Base-by-base conservation (phyloP, 306 rosid genomes). In the Arachis hypogaea region DNA sequence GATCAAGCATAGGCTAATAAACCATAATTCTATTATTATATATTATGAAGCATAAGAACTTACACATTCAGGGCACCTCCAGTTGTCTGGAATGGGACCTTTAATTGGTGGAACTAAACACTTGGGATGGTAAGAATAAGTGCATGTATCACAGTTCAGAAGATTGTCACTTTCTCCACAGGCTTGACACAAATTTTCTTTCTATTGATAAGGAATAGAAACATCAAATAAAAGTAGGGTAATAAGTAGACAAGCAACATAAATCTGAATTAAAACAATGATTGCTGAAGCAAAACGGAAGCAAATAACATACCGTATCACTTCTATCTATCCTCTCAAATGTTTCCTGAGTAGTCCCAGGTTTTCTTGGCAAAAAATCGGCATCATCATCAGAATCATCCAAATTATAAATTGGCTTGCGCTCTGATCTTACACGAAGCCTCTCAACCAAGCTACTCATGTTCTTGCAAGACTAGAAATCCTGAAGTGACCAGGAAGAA, bases 41-140 rank as follows among this genome's bases (percentile, higher is more conserved):
- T 67, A 66, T 59, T 16, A 74, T 66, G 28, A 69, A 58, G 77
- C 12, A 77, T 54, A 47, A 68, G 77, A 56, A 57, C 98, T 69
- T 90, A 95, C 99, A 78, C 99, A 95, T 87, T 95, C 99, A 22
- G 99, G 99, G 83, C 99, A 95, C 54, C 96, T 88, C 99, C 99
- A 95, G 69, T 55, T 88, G 63, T 69, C 85, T 10, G 89, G 90
- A 74, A 75, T 74, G 18, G 92, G 88, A 66, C 88, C 81, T 85
- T 82, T 92, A 65, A 86, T 78, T 1, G 97, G 93, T 46, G 92
- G 98, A 79, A 95, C 85, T 73, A 95, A 84, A 74, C 99, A 95
- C 79, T 84, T 88, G 46, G 96, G 71, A 87, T 95, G 99, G 73
- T 89, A 95, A 59, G 85, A 82, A 79, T 95, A 95, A 16, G 86